Percentiles rank a stretch among this genome's conserved stretches.
Evolutionary conservation across 306 rosid species (phyloP).

Genomic region (Trifolium pratense): DNA sequence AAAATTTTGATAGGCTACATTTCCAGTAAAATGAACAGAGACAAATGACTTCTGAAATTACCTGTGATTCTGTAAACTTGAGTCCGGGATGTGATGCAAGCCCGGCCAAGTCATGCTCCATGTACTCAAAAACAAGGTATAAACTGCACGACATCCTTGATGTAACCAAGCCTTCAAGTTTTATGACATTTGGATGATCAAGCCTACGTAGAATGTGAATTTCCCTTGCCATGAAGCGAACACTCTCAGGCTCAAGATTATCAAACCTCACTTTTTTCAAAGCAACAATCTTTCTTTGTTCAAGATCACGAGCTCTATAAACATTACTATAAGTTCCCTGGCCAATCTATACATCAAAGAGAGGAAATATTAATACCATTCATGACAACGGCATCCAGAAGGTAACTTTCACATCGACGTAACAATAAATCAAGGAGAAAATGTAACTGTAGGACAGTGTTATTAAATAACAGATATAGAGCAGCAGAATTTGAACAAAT

Average conservation of each 20-base stretch:
- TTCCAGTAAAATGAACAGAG: not conserved
- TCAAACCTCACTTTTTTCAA: constrained; percentile 94
- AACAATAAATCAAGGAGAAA: constrained; percentile 2
- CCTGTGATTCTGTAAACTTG: constrained; percentile 93
- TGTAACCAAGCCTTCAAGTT: constrained; percentile 87
- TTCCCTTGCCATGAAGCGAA: constrained; percentile 96
- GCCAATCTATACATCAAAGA: constrained; percentile 69
- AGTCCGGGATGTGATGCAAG: constrained; percentile 92
- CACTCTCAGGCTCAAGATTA: constrained; percentile 95
- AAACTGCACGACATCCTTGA: constrained; percentile 98
- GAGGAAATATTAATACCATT: constrained; percentile 31
- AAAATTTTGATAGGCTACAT: constrained; percentile 17
- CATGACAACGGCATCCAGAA: constrained; percentile 20
- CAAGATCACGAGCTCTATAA: constrained; percentile 94
- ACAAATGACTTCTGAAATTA: constrained; percentile 42
- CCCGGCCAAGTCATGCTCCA: constrained; percentile 96
- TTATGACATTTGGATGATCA: constrained; percentile 88
- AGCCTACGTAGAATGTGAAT: constrained; percentile 92
- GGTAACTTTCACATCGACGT: constrained; percentile 27
- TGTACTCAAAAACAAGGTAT: constrained; percentile 95
- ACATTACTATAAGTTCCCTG: constrained; percentile 98
- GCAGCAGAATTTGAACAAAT: not conserved
- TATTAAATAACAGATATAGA: not conserved
- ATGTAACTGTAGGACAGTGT: not conserved
- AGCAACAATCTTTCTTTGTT: constrained; percentile 87